These are phyloP conservation scores for Pholiota conissans DNA, from an alignment of 768 basidiomycete species.

Conservation along the genomic window DNA sequence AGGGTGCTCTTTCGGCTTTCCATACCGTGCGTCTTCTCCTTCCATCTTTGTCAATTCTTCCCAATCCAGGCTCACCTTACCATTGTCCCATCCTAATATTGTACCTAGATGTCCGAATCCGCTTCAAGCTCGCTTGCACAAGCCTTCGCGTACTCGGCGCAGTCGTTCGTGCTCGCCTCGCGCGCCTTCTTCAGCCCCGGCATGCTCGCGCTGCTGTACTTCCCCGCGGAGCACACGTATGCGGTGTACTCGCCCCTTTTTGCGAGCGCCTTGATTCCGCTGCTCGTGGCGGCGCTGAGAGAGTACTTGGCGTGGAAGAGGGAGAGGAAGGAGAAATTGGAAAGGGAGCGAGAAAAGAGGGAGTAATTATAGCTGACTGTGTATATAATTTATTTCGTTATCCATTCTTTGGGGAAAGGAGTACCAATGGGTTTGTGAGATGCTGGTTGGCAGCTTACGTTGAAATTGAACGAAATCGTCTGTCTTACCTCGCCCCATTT, in stretches of 20 bases:
- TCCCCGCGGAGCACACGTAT: constrained; percentile 97
- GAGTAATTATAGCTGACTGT: background rate
- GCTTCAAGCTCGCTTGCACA: constrained; percentile 38
- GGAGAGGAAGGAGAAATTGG: constrained; percentile 25
- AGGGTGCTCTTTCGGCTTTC: constrained; percentile 67
- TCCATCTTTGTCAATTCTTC: no score
- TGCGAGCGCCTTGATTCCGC: constrained; percentile 83
- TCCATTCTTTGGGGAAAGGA: no score
- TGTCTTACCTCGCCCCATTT: no score
- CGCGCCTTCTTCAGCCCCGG: constrained; percentile 96
- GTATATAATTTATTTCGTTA: background rate
- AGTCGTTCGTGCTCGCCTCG: constrained; percentile 66
- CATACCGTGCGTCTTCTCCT: constrained; percentile 57
- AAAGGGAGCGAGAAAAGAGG: background rate
- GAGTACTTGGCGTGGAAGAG: constrained; percentile 69
- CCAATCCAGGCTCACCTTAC: no score
- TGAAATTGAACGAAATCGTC: no score
- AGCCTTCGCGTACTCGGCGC: constrained; percentile 59
- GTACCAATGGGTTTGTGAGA: no score
- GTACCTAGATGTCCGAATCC: constrained; percentile 42
- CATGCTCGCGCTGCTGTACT: constrained; percentile 95
- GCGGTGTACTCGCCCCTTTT: constrained; percentile 96
- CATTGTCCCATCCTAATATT: no score
- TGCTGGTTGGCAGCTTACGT: no score
- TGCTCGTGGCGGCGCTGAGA: constrained; percentile 71